Evolutionary conservation across 2,329 filamentous ascomycete genomes (phyloP).

Genomic region (Monilinia aucupariae): DNA sequence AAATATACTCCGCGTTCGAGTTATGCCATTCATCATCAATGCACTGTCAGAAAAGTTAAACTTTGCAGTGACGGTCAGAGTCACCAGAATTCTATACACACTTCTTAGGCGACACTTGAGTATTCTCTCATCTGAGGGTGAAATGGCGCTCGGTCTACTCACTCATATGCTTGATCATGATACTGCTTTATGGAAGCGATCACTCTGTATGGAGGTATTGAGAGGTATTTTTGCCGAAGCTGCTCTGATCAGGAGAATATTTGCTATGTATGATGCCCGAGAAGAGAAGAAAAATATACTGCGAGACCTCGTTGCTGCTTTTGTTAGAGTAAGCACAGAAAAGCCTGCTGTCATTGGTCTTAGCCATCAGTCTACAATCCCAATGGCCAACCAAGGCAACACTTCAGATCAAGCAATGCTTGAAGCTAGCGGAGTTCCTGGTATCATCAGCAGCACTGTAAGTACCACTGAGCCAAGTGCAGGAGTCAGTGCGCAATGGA

Average conservation of each 20-base stretch:
- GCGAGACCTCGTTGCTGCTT: slow-evolving; percentile 75
- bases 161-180: slow-evolving; percentile 88
- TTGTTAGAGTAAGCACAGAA: slow-evolving; percentile 89
- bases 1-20: slow-evolving; percentile 66
- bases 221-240: slow-evolving; percentile 80
- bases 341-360: slow-evolving; percentile 85
- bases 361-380: slow-evolving; percentile 80
- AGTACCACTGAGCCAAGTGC: slow-evolving; percentile 59
- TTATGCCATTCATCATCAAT: slow-evolving; percentile 79
- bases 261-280: slow-evolving; percentile 68
- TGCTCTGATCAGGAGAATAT: slow-evolving; percentile 71
- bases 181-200: slow-evolving; percentile 75
- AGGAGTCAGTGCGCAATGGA: slow-evolving; percentile 90
- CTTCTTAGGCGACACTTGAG: slow-evolving; percentile 72
- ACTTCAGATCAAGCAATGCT: slow-evolving; percentile 79
- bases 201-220: slow-evolving; percentile 87
- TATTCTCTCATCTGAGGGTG: slow-evolving; percentile 71
- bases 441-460: slow-evolving; percentile 73
- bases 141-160: slow-evolving; percentile 73
- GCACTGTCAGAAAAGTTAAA: slow-evolving; percentile 70
- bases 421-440: slow-evolving; percentile 80
- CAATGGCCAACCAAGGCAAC: slow-evolving; percentile 54
- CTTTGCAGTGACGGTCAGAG: slow-evolving; percentile 77
- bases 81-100: slow-evolving; percentile 77
- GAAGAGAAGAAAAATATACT: slow-evolving; percentile 70